Percentiles rank a stretch among this genome's conserved stretches.
phyloP scores from a whole-genome alignment of 2,329 filamentous ascomycete genomes.

The Fusarium paranaense region DNA sequence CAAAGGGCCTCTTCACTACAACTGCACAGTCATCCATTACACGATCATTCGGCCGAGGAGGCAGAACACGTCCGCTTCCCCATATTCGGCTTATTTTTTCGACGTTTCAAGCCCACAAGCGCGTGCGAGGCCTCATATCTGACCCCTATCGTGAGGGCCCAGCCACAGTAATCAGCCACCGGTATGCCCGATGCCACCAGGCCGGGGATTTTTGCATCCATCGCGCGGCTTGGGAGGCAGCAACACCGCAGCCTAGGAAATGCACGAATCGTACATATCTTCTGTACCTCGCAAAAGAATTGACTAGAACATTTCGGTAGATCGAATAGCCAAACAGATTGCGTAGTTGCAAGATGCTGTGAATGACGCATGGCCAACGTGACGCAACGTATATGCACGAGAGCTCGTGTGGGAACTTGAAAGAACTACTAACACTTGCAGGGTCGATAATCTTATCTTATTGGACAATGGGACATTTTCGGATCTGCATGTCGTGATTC shows the following conservation, averaged over 20 bases:
- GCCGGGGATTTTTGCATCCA: not conserved
- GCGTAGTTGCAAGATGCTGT: not conserved
- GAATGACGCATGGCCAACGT: not conserved
- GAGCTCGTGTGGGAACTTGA: not conserved
- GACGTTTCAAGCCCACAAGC: not conserved
- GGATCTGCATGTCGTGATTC: not conserved
- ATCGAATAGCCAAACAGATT: not conserved
- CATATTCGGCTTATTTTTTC: not conserved
- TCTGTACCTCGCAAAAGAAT: not conserved
- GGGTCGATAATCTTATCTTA: not conserved
- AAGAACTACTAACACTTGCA: not conserved
- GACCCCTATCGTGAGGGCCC: not conserved
- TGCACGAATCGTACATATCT: not conserved
- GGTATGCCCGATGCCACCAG: not conserved
- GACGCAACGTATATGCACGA: not conserved
- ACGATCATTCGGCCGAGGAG: not conserved
- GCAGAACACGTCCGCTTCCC: not conserved
- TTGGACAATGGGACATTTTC: not conserved
- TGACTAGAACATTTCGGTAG: not conserved
- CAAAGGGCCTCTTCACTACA: not conserved
- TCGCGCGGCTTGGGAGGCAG: not conserved
- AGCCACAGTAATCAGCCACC: not conserved
- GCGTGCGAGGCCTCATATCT: not conserved
- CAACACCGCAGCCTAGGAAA: not conserved
- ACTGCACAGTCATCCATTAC: not conserved